Percentiles rank a stretch among this genome's conserved stretches.
Evolutionary conservation across 805 yeast genomes (phyloP).

Genomic region (Spathaspora arborariae): DNA sequence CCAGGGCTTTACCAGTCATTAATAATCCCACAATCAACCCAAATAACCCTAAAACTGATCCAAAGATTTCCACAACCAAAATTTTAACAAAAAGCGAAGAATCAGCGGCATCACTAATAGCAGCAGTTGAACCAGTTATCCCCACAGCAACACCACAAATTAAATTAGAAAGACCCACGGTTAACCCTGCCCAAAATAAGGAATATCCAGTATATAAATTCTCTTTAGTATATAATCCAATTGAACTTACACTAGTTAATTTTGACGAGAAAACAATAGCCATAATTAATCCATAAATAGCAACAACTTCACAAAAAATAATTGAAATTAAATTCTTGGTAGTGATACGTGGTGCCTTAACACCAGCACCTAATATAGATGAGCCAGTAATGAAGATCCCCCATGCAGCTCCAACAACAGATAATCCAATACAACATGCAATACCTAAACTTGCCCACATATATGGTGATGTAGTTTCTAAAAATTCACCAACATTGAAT

Average conservation of each 20-base stretch:
- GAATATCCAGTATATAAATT: constrained; percentile 94
- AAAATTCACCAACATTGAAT: constrained; percentile 87
- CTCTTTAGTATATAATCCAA: constrained; percentile 67
- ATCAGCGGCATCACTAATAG: constrained; percentile 96
- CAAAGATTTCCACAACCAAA: constrained; percentile 94
- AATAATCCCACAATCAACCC: constrained; percentile 95
- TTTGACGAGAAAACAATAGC: constrained; percentile 95
- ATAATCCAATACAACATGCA: constrained; percentile 84
- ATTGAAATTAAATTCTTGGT: constrained; percentile 95
- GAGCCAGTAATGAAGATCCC: constrained; percentile 96
- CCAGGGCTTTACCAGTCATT: constrained; percentile 95
- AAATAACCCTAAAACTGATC: constrained; percentile 90
- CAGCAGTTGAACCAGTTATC: constrained; percentile 97
- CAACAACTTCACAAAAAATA: constrained; percentile 98
- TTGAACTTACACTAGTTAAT: constrained; percentile 61
- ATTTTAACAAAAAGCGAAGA: constrained; percentile 92
- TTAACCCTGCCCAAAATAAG: constrained; percentile 96
- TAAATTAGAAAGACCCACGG: constrained; percentile 90
- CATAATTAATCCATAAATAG: constrained; percentile 96
- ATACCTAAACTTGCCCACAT: constrained; percentile 96
- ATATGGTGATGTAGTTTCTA: constrained; percentile 85
- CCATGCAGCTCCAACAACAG: constrained; percentile 99
- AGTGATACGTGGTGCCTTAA: constrained; percentile 93
- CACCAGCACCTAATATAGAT: constrained; percentile 96
- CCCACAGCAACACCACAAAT: constrained; percentile 98